Percentiles rank a stretch among this genome's conserved stretches.
These are phyloP conservation scores for Dioscorea cayenensis DNA, from an alignment of 116 monocot species.

Conservation along the genomic window DNA sequence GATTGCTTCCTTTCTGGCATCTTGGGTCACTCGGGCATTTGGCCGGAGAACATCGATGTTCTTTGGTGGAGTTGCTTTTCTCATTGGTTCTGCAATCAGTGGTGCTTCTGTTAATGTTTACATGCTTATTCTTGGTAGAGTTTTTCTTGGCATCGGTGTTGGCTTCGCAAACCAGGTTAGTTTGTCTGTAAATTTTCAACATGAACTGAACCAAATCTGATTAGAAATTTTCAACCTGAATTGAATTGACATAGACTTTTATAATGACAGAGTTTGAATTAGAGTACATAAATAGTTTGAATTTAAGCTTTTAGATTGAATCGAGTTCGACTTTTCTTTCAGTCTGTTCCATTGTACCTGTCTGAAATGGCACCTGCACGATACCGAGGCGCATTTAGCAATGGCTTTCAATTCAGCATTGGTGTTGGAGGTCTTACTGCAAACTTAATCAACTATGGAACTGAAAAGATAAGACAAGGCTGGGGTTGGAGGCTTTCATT, in stretches of 20 bases:
- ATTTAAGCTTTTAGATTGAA: neutral
- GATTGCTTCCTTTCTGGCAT: constrained; percentile 36
- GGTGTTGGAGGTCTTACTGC: constrained; percentile 25
- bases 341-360: constrained; percentile 35
- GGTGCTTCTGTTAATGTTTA: constrained; percentile 24
- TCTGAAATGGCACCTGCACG: constrained; percentile 35
- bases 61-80: constrained; percentile 32
- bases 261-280: no score
- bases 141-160: constrained; percentile 53
- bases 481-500: constrained; percentile 33
- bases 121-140: constrained; percentile 45
- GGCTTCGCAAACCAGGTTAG: constrained; percentile 58
- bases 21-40: constrained; percentile 14
- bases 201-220: no score
- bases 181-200: no score
- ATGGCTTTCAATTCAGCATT: constrained; percentile 37
- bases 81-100: constrained; percentile 27
- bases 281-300: no score
- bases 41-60: constrained; percentile 40
- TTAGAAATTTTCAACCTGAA: no score
- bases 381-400: constrained; percentile 37
- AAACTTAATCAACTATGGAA: constrained; percentile 37
- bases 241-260: no score
- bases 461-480: constrained; percentile 18
- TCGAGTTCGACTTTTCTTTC: neutral